phyloP scores from a whole-genome alignment of 768 basidiomycete genomes.

The Galerina sulciceps region DNA sequence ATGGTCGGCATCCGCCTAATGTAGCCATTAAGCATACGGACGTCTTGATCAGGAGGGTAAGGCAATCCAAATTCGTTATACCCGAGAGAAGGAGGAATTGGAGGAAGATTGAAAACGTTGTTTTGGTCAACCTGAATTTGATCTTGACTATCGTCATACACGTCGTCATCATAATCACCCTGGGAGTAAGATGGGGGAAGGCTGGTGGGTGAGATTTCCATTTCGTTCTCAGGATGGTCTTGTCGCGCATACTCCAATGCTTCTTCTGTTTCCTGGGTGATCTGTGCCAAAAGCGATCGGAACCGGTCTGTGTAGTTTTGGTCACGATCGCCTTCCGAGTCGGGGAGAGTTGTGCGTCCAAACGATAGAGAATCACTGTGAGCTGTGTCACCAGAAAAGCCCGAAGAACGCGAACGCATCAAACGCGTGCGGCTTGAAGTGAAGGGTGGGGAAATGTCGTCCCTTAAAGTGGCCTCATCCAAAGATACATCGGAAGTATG shows the following conservation, averaged over 20 bases:
- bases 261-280: conserved; percentile 57
- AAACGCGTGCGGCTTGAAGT: conserved; percentile 16
- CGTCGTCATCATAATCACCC: conserved; percentile 24
- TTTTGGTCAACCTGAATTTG: conserved; percentile 8
- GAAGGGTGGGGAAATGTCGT: conserved; percentile 17
- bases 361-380: conserved; percentile 12
- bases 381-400: conserved; percentile 21
- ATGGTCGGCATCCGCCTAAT: conserved; percentile 83
- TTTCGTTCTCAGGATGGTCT: conserved; percentile 23
- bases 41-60: conserved; percentile 51
- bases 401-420: conserved; percentile 28
- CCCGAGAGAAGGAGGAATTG: conserved; percentile 34
- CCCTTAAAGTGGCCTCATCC: conserved; percentile 14
- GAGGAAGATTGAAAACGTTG: conserved; percentile 28
- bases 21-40: conserved; percentile 65
- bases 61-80: conserved; percentile 54
- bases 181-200: conserved; percentile 18
- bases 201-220: conserved; percentile 4
- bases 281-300: conserved; percentile 51
- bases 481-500: conserved; percentile 25
- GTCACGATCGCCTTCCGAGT: conserved; percentile 35
- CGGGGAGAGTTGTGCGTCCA: conserved; percentile 8
- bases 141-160: conserved; percentile 21
- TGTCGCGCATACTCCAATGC: conserved; percentile 41
- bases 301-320: conserved; percentile 55